Conservation (phyloP, 345 rosid species). For the Heritiera fomes region DNA sequence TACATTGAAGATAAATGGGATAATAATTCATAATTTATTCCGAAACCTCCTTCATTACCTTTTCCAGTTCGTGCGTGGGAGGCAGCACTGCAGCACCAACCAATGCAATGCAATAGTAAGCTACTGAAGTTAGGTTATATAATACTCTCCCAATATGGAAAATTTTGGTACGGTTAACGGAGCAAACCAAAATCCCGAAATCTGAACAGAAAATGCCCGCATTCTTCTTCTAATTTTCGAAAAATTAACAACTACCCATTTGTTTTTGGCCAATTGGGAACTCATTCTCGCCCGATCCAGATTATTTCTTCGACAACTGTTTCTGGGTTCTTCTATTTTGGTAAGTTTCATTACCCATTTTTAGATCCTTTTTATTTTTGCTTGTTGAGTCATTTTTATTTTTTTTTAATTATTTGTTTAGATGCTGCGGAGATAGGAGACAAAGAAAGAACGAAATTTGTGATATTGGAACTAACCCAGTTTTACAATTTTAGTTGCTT, state of each 20-base stretch:
- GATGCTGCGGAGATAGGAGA: background rate
- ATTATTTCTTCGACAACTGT: constrained; percentile 23
- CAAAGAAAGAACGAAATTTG: background rate
- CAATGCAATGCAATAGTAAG: background rate
- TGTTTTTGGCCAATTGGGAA: constrained; percentile 26
- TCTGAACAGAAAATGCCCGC: background rate
- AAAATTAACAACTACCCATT: constrained; percentile 16
- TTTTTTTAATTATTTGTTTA: constrained; percentile 10
- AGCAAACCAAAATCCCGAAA: background rate
- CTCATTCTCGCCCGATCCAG: constrained; percentile 22
- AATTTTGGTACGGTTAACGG: background rate
- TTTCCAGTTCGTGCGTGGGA: background rate
- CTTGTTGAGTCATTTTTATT: background rate
- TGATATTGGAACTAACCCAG: background rate
- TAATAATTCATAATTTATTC: too few species aligned
- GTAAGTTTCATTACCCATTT: constrained; percentile 30
- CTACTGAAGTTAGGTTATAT: background rate
- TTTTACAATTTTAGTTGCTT: background rate
- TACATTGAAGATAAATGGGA: too few species aligned
- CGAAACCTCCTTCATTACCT: background rate
- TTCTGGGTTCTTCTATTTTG: constrained; percentile 30
- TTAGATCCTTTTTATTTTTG: constrained; percentile 28
- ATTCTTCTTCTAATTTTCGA: background rate
- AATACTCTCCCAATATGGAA: background rate
- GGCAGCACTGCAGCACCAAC: background rate